Evolutionary conservation across 2,329 filamentous ascomycete species (phyloP).

Genomic region (Aureobasidium sp.): DNA sequence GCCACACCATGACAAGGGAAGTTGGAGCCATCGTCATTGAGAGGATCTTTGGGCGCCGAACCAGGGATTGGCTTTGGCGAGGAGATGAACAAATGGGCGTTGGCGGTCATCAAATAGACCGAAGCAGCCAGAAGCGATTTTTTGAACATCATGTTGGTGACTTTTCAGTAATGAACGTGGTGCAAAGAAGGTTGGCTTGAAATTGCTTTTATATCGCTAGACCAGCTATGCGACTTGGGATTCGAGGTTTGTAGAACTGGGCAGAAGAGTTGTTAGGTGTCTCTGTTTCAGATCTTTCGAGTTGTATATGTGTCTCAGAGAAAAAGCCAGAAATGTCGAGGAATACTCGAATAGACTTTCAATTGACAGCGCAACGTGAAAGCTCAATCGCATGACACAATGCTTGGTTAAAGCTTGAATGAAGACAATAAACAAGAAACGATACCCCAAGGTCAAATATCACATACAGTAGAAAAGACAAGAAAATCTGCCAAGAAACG

Average conservation of each 20-base stretch:
- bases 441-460: not conserved
- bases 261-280: slow-evolving; percentile 4
- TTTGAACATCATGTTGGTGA: slow-evolving; percentile 3
- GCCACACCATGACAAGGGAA: slow-evolving; percentile 76
- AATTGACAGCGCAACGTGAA: not conserved
- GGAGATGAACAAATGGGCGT: slow-evolving; percentile 70
- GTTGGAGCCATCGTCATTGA: slow-evolving; percentile 53
- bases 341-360: not conserved
- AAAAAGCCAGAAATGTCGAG: not conserved
- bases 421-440: not conserved
- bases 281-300: not conserved
- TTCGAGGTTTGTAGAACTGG: slow-evolving; percentile 9
- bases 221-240: slow-evolving; percentile 16
- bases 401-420: slow-evolving; percentile 5
- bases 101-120: slow-evolving; percentile 50
- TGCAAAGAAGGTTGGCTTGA: not conserved
- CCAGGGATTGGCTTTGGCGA: slow-evolving; percentile 58
- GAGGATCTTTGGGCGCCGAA: slow-evolving; percentile 53
- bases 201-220: slow-evolving; percentile 17
- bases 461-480: not conserved
- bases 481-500: not conserved
- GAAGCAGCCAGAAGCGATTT: slow-evolving; percentile 41
- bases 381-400: not conserved
- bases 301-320: not conserved
- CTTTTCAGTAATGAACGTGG: not conserved